phyloP scores from a whole-genome alignment of 208 protist genomes.

The Endotrypanum monterogeii region DNA sequence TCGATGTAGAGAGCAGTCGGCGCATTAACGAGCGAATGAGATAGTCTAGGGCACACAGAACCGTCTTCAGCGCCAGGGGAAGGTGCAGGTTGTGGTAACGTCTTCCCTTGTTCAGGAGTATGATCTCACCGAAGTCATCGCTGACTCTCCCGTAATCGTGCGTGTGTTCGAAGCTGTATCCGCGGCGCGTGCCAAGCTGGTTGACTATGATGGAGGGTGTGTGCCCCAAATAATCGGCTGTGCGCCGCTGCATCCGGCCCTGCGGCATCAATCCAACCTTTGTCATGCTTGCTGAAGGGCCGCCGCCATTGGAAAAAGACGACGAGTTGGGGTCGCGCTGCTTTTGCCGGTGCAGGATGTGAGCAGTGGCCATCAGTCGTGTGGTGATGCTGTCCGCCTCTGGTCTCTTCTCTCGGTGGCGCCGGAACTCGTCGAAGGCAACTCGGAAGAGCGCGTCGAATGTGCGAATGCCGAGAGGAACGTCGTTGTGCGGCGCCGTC shows the following conservation, averaged over 20 bases:
- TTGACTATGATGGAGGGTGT: slow-evolving; percentile 30
- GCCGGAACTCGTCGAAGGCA: slow-evolving; percentile 73
- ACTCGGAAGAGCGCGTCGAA: slow-evolving; percentile 85
- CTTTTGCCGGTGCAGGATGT: slow-evolving; percentile 34
- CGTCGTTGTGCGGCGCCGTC: slow-evolving; percentile 34
- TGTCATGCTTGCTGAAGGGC: background rate
- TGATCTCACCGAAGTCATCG: slow-evolving; percentile 45
- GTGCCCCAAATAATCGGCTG: slow-evolving; percentile 25
- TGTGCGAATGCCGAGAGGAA: slow-evolving; percentile 68
- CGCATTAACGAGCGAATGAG: slow-evolving; percentile 32
- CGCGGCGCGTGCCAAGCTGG: slow-evolving; percentile 48
- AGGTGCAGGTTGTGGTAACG: slow-evolving; percentile 35
- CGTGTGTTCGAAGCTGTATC: slow-evolving; percentile 81
- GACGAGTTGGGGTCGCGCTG: slow-evolving; percentile 27
- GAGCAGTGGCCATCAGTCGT: slow-evolving; percentile 27
- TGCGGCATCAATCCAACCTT: background rate
- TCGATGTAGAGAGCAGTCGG: slow-evolving; percentile 2
- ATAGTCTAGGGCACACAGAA: slow-evolving; percentile 39
- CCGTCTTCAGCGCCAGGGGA: slow-evolving; percentile 44
- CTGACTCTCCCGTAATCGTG: slow-evolving; percentile 60
- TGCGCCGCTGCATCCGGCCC: slow-evolving; percentile 11
- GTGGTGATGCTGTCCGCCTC: slow-evolving; percentile 21
- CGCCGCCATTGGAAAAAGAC: background rate
- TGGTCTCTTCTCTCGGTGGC: slow-evolving; percentile 35
- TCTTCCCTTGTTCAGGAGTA: slow-evolving; percentile 31